Conservation (phyloP, 2,329 filamentous ascomycete genomes). For the Thelonectria discophora region DNA sequence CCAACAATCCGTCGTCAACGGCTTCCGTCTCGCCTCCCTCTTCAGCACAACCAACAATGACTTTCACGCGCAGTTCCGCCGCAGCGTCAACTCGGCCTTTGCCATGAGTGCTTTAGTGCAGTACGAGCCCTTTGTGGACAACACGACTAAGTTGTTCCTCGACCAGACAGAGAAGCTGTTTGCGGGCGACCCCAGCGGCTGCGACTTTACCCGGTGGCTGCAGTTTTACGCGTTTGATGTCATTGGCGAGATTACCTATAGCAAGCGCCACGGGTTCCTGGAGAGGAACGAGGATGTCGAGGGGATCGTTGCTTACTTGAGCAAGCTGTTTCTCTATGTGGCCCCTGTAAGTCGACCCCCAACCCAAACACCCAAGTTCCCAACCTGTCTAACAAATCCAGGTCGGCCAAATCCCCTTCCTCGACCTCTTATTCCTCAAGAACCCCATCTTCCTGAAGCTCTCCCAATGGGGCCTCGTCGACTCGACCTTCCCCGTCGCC, state of each 20-base stretch:
- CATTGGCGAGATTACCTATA: conserved; percentile 80
- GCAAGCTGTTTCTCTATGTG: conserved; percentile 73
- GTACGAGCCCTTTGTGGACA: conserved; percentile 83
- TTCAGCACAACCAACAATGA: conserved; percentile 80
- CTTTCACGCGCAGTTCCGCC: conserved; percentile 78
- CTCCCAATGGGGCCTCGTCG: conserved; percentile 72
- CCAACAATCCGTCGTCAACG: conserved; percentile 76
- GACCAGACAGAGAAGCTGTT: conserved; percentile 66
- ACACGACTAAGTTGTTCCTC: conserved; percentile 76
- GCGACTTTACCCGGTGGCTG: conserved; percentile 75
- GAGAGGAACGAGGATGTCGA: conserved; percentile 79
- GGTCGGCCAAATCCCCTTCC: conserved; percentile 78
- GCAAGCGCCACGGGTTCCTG: conserved; percentile 78
- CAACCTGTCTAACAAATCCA: conserved; percentile 36
- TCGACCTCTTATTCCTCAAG: conserved; percentile 76
- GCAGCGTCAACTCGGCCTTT: conserved; percentile 80
- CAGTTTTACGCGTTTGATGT: conserved; percentile 87
- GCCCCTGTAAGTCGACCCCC: conserved; percentile 62
- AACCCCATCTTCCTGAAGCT: conserved; percentile 77
- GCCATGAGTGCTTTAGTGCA: conserved; percentile 80
- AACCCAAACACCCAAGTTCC: too few species aligned
- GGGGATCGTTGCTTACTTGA: conserved; percentile 73
- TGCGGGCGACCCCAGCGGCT: conserved; percentile 49
- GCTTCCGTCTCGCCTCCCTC: conserved; percentile 73
- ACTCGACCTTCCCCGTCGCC: conserved; percentile 76